phyloP scores from a whole-genome alignment of 768 basidiomycete genomes.

The Omphalotus guepiniiformis region DNA sequence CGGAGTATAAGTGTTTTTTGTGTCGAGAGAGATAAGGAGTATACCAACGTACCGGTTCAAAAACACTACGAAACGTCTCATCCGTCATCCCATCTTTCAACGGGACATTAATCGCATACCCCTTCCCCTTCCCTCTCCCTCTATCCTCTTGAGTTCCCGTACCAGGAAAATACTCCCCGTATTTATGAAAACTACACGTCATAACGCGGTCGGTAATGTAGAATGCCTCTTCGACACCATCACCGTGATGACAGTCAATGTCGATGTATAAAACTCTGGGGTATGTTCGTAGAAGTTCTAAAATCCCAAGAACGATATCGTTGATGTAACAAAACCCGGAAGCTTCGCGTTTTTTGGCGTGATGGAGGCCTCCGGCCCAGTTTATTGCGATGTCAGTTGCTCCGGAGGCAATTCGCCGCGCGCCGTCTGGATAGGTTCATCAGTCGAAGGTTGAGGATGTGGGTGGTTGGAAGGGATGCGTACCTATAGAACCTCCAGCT shows the following conservation, averaged over 20 bases:
- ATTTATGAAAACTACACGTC: constrained; percentile 97
- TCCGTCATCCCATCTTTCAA: constrained; percentile 93
- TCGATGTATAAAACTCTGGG: constrained; percentile 95
- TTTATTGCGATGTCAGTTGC: constrained; percentile 59
- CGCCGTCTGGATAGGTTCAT: constrained; percentile 51
- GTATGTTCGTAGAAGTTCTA: constrained; percentile 84
- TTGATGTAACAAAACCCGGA: constrained; percentile 99
- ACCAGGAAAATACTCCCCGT: constrained; percentile 89
- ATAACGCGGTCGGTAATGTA: constrained; percentile 97
- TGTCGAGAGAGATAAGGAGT: constrained; percentile 1
- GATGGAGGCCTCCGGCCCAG: constrained; percentile 95
- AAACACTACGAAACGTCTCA: constrained; percentile 82
- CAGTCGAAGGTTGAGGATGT: background rate
- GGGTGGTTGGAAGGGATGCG: constrained; percentile 17
- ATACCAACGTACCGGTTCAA: constrained; percentile 81
- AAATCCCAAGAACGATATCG: constrained; percentile 91
- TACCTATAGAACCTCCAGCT: constrained; percentile 91
- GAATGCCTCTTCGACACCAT: constrained; percentile 98
- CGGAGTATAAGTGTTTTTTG: constrained; percentile 2
- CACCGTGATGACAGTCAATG: constrained; percentile 98
- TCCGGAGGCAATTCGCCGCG: constrained; percentile 74
- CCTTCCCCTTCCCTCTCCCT: constrained; percentile 78
- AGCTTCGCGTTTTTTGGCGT: constrained; percentile 98
- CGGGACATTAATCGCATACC: constrained; percentile 91
- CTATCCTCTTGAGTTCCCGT: constrained; percentile 81